phyloP scores from a whole-genome alignment of 1,284 basidiomycete genomes.

The Ceratobasidium sp. region DNA sequence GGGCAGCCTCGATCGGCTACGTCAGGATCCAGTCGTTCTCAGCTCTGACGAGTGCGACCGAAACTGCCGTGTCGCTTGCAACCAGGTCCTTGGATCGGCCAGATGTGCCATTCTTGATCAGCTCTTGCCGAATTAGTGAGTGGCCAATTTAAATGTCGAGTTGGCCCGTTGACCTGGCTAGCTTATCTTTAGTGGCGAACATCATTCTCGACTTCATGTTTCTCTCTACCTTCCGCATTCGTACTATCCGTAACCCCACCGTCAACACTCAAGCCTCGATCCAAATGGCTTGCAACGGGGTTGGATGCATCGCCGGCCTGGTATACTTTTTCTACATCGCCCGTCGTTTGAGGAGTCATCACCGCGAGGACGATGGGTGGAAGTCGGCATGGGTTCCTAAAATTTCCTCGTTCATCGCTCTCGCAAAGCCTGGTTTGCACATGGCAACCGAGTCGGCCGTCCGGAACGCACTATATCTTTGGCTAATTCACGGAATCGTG shows the following conservation, averaged over 20 bases:
- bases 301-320: constrained; percentile 41
- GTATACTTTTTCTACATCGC: constrained; percentile 40
- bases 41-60: constrained; percentile 40
- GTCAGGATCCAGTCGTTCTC: constrained; percentile 42
- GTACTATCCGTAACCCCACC: constrained; percentile 38
- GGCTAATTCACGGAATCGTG: constrained; percentile 42
- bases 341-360: constrained; percentile 21
- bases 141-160: not conserved
- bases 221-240: constrained; percentile 42
- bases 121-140: constrained; percentile 27
- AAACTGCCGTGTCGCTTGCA: constrained; percentile 39
- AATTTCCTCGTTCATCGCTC: constrained; percentile 32
- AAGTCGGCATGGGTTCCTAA: constrained; percentile 10
- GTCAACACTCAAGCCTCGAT: constrained; percentile 43
- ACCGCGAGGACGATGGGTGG: constrained; percentile 1
- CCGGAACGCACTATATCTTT: constrained; percentile 43
- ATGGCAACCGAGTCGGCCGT: constrained; percentile 42
- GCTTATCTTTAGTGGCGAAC: constrained; percentile 33
- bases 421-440: constrained; percentile 39
- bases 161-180: not conserved
- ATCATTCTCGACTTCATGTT: constrained; percentile 44
- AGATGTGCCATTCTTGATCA: constrained; percentile 43
- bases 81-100: constrained; percentile 43
- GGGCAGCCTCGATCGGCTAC: constrained; percentile 41
- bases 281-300: constrained; percentile 42